Percentiles rank a stretch among this genome's conserved stretches.
Evolutionary conservation across 1,284 basidiomycete species (phyloP).

Genomic region (Macrocystidia cucumis): DNA sequence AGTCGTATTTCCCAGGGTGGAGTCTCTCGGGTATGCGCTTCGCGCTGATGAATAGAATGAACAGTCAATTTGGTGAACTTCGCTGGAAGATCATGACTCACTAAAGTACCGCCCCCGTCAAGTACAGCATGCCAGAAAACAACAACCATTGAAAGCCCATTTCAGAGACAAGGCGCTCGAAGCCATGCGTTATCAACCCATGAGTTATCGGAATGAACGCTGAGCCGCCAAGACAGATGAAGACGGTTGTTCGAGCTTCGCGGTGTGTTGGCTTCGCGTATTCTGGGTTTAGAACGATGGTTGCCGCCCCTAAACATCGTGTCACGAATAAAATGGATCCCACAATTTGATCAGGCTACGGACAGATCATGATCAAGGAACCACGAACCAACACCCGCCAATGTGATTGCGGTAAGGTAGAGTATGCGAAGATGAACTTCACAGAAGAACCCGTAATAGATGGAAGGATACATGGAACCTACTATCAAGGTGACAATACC

Average conservation of each 20-base stretch:
- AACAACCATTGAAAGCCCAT: conserved; percentile 70
- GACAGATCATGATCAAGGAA: conserved; percentile 11
- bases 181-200: conserved; percentile 51
- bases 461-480: conserved; percentile 75
- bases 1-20: conserved; percentile 76
- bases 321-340: too few relatives aligned
- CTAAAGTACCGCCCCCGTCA: conserved; percentile 77
- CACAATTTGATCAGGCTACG: too few relatives aligned
- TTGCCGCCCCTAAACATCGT: conserved; percentile 46
- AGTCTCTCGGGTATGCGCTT: conserved; percentile 78
- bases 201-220: conserved; percentile 71
- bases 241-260: conserved; percentile 72
- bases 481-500: conserved; percentile 67
- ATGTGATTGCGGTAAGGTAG: conserved; percentile 47
- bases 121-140: conserved; percentile 63
- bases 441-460: conserved; percentile 72
- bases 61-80: conserved; percentile 9
- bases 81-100: conserved; percentile 37
- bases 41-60: conserved; percentile 41
- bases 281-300: conserved; percentile 74
- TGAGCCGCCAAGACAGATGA: conserved; percentile 74
- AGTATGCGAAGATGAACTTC: conserved; percentile 40
- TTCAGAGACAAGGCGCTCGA: conserved; percentile 42
- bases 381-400: conserved; percentile 55
- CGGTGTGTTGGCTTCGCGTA: conserved; percentile 75